Conservation (phyloP, 306 rosid genomes). For the Pyrus communis region DNA sequence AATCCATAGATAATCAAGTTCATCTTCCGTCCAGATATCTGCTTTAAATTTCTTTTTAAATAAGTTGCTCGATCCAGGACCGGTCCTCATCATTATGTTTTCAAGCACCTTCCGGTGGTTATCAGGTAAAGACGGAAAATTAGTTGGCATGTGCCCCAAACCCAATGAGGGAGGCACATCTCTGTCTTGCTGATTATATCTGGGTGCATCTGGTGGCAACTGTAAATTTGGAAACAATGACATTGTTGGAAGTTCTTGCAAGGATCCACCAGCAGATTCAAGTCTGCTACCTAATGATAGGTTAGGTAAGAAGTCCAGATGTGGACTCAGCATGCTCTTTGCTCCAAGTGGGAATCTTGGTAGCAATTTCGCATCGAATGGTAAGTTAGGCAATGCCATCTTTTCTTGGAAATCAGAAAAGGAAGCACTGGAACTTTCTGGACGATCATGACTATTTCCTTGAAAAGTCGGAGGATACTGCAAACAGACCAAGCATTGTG, state of each 20-base stretch:
- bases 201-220: constrained; percentile 61
- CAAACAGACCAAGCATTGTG: constrained; percentile 6
- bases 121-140: constrained; percentile 75
- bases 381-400: constrained; percentile 63
- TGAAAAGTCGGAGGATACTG: constrained; percentile 48
- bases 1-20: constrained; percentile 94
- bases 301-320: constrained; percentile 68
- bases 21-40: constrained; percentile 95
- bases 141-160: constrained; percentile 60
- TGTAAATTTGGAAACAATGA: constrained; percentile 66
- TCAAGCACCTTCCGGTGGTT: constrained; percentile 96
- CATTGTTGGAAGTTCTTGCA: constrained; percentile 66
- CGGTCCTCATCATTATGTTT: constrained; percentile 96
- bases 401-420: constrained; percentile 66
- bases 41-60: constrained; percentile 56
- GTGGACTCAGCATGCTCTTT: constrained; percentile 48
- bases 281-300: constrained; percentile 65
- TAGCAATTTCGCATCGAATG: constrained; percentile 77
- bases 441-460: constrained; percentile 41
- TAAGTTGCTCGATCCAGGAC: constrained; percentile 50
- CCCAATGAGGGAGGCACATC: constrained; percentile 63
- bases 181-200: constrained; percentile 68
- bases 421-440: constrained; percentile 41
- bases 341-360: constrained; percentile 65
- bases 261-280: constrained; percentile 53